These are phyloP conservation scores for Gentiana straminea DNA, from an alignment of 257 asterid species.

Conservation along the genomic window DNA sequence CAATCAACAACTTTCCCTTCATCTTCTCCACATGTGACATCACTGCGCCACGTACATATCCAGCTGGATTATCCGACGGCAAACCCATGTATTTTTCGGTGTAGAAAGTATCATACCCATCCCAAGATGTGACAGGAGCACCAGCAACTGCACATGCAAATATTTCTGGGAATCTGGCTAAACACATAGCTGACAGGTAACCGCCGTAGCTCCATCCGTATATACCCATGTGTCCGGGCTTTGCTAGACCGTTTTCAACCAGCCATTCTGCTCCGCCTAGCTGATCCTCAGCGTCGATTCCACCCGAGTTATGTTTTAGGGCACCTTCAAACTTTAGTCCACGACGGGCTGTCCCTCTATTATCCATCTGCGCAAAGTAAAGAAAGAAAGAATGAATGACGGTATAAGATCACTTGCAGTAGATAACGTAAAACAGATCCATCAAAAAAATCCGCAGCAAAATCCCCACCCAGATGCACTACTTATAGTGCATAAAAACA, in stretches of 20 bases:
- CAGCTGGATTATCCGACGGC: conserved; percentile 43
- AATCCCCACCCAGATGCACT: too few relatives aligned
- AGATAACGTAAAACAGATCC: too few relatives aligned
- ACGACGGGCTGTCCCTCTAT: conserved; percentile 89
- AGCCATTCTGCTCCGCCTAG: conserved; percentile 82
- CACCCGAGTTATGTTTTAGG: conserved; percentile 69
- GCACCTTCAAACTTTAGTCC: conserved; percentile 81
- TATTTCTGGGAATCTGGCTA: conserved; percentile 55
- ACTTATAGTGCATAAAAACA: too few relatives aligned
- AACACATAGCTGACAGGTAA: conserved; percentile 73
- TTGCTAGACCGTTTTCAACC: conserved; percentile 51
- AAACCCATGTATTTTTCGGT: conserved; percentile 91
- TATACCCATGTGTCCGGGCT: conserved; percentile 57
- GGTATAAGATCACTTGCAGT: too few relatives aligned
- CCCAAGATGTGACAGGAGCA: conserved; percentile 98
- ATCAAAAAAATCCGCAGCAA: too few relatives aligned
- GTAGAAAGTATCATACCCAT: conserved; percentile 81
- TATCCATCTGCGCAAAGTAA: conserved; percentile 64
- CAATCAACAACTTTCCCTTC: conserved; percentile 66
- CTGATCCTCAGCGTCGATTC: conserved; percentile 72
- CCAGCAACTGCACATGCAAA: conserved; percentile 76
- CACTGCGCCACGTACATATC: conserved; percentile 48
- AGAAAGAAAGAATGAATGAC: conserved; percentile 8
- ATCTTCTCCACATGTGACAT: conserved; percentile 52
- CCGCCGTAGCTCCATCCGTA: conserved; percentile 98